Evolutionary conservation across 108 stramenopile genomes (phyloP).

Genomic region (Cylindrotheca closterium): DNA sequence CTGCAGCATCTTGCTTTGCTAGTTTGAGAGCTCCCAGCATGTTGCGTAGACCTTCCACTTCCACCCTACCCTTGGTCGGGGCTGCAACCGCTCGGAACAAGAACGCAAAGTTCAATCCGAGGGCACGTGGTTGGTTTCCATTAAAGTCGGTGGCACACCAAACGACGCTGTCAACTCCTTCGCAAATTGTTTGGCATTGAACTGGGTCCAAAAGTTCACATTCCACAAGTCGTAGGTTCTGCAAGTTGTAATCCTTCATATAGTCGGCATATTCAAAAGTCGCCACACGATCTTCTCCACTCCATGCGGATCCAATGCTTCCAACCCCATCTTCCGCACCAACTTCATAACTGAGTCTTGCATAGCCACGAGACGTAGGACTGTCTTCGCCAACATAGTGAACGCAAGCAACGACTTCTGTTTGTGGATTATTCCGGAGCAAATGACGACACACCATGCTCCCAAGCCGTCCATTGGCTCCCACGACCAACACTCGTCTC

Average conservation of each 20-base stretch:
- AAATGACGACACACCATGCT: constrained; percentile 76
- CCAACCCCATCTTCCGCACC: constrained; percentile 82
- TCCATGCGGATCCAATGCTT: constrained; percentile 69
- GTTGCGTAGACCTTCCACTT: constrained; percentile 81
- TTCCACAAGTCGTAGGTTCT: constrained; percentile 76
- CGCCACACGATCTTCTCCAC: constrained; percentile 59
- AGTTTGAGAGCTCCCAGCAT: constrained; percentile 50
- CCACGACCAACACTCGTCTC: constrained; percentile 67
- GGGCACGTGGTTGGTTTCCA: constrained; percentile 69
- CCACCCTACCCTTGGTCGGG: constrained; percentile 82
- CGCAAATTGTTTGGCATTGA: constrained; percentile 66
- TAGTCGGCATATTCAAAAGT: constrained; percentile 55
- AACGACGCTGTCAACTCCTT: constrained; percentile 71
- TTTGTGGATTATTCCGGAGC: constrained; percentile 62
- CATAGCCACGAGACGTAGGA: constrained; percentile 72
- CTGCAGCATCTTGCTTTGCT: constrained; percentile 24
- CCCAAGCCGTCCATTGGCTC: constrained; percentile 83
- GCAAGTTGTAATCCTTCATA: constrained; percentile 79
- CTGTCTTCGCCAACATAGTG: constrained; percentile 66
- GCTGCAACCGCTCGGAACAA: constrained; percentile 76
- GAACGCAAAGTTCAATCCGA: constrained; percentile 75
- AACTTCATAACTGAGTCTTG: constrained; percentile 80
- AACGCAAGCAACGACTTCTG: constrained; percentile 76
- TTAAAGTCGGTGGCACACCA: constrained; percentile 87
- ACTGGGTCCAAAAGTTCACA: constrained; percentile 79